Evolutionary conservation across 352 stramenopile species (phyloP).

Genomic region (Phytophthora multivora): DNA sequence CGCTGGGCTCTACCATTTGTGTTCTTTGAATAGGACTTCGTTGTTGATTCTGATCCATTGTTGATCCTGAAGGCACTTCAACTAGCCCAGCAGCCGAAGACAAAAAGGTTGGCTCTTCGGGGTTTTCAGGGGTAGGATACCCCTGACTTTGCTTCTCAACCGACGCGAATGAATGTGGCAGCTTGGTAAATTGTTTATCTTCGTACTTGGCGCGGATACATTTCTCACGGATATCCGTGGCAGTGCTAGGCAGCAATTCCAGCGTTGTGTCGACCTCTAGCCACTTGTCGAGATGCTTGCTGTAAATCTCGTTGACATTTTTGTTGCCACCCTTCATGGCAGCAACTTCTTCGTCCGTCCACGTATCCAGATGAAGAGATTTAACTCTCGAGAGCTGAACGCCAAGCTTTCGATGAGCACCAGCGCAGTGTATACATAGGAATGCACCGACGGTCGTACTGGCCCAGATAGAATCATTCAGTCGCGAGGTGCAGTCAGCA

Average conservation of each 20-base stretch:
- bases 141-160: slow-evolving; percentile 58
- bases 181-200: slow-evolving; percentile 62
- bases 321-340: slow-evolving; percentile 83
- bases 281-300: slow-evolving; percentile 65
- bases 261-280: slow-evolving; percentile 43
- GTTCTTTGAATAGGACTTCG: slow-evolving; percentile 26
- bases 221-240: slow-evolving; percentile 50
- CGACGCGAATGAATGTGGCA: slow-evolving; percentile 27
- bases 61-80: slow-evolving; percentile 12
- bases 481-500: slow-evolving; percentile 71
- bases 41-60: slow-evolving; percentile 48
- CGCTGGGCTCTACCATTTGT: slow-evolving; percentile 36
- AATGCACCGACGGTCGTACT: slow-evolving; percentile 94
- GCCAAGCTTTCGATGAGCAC: slow-evolving; percentile 94
- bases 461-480: slow-evolving; percentile 92
- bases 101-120: slow-evolving; percentile 40
- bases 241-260: slow-evolving; percentile 41
- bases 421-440: slow-evolving; percentile 96
- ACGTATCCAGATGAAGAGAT: slow-evolving; percentile 79
- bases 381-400: slow-evolving; percentile 93
- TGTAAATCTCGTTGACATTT: slow-evolving; percentile 58
- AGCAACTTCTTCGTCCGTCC: slow-evolving; percentile 71
- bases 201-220: slow-evolving; percentile 79
- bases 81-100: slow-evolving; percentile 4
- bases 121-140: slow-evolving; percentile 52